Evolutionary conservation across 129 eudicot species (phyloP), one percentile per base, ranked within the genome.

Genomic region (Scalesia atractyloides): DNA sequence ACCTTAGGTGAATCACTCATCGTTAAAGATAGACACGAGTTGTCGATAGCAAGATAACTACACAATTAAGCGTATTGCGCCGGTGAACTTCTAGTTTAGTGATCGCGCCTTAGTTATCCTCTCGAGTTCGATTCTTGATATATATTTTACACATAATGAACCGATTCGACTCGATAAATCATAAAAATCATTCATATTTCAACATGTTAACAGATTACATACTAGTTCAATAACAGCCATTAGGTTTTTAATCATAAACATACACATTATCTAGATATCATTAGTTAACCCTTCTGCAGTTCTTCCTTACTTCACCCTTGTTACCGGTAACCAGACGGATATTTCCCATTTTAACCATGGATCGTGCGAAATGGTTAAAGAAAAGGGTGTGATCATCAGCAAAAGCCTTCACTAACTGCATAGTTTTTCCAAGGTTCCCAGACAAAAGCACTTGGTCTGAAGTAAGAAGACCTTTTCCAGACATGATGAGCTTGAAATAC

Each of bases 401-500:
- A 72, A 76, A 91, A 24, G 20, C 82, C 76, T 78, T 84, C 51
- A 94, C 97, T 66, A 90, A 37, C 20, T 87, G 78, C 76, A 70
- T 70, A 1, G 95, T 79, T 63, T 68, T 83, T 7, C 78, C 78
- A 22, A 73, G 73, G 10, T 84, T 88, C 43, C 96, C 98, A 0
- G 98, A 82, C 41, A 87, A 46, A 66, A 94, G 90, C 44, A 86
- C 89, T 84, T 94, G 86, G 62, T 94, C 98, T 0, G 98, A 90
- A 19, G 68, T 84, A 2, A 90, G 84, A 49, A 94, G 98, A 16
- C 98, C 98, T 84, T 88, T 92, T 30, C 96, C 96, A 73, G 81
- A 80, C 83, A 89, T 24, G 5, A 92, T 70, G 78, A 87, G 96
- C 88, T 94, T 94, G 82, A 84, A 94, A 76, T 94, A 90, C 4